phyloP scores from a whole-genome alignment of 164 flowering plant genomes.

The Protea cynaroides region DNA sequence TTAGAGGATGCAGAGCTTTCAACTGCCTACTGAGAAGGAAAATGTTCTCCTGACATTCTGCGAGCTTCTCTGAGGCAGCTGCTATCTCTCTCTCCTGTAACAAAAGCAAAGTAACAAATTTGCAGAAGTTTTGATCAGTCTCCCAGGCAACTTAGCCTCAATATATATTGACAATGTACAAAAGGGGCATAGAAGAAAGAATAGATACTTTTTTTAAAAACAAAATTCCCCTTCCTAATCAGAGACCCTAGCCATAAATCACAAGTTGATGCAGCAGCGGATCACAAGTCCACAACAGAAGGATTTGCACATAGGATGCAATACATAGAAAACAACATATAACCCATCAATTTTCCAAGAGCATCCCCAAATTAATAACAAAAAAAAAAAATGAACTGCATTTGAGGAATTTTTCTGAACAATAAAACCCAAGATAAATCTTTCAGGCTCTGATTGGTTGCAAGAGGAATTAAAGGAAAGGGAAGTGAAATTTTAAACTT shows the following conservation, averaged over 20 bases:
- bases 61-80: conserved; percentile 89
- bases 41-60: conserved; percentile 95
- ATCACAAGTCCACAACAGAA: no score
- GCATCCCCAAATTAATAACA: background rate
- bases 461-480: no score
- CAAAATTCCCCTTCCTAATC: no score
- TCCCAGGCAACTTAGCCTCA: background rate
- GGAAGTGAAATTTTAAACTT: no score
- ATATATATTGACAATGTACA: background rate
- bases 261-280: no score
- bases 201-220: no score
- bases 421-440: background rate
- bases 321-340: background rate
- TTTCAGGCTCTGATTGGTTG: no score
- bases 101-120: conserved; percentile 5
- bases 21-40: conserved; percentile 83
- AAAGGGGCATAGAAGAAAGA: no score
- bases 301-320: background rate
- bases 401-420: background rate
- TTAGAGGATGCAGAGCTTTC: conserved; percentile 62
- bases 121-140: background rate
- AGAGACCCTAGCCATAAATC: no score
- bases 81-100: conserved; percentile 66
- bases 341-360: background rate
- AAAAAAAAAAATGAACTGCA: no score